Evolutionary conservation across 2,329 filamentous ascomycete genomes (phyloP).

Genomic region (Eutypella sp.): DNA sequence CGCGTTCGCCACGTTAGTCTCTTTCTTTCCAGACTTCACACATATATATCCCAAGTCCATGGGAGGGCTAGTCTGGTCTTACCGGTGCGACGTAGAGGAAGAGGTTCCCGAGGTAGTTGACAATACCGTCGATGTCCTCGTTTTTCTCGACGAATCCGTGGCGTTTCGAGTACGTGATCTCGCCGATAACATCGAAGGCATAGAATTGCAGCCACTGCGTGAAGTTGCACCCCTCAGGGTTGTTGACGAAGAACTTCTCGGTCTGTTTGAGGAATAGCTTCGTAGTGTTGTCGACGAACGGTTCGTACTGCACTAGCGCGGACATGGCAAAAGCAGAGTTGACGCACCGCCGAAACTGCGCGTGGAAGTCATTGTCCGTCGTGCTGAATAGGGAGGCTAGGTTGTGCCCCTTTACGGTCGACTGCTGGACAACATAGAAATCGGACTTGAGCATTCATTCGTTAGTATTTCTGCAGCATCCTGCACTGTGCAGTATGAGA

Average conservation of each 20-base stretch:
- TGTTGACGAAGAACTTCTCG: slow-evolving; percentile 46
- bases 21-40: neutral
- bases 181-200: slow-evolving; percentile 76
- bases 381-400: slow-evolving; percentile 74
- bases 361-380: slow-evolving; percentile 69
- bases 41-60: neutral
- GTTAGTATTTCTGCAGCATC: neutral
- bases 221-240: slow-evolving; percentile 52
- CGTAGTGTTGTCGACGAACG: slow-evolving; percentile 71
- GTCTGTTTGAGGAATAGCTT: slow-evolving; percentile 64
- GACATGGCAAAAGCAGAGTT: slow-evolving; percentile 76
- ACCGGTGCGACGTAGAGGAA: slow-evolving; percentile 70
- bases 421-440: slow-evolving; percentile 76
- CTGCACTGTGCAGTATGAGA: neutral
- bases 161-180: slow-evolving; percentile 70
- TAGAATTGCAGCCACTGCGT: slow-evolving; percentile 73
- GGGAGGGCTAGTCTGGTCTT: slow-evolving; percentile 24
- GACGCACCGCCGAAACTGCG: slow-evolving; percentile 68
- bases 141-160: slow-evolving; percentile 72
- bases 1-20: neutral
- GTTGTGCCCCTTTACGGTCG: slow-evolving; percentile 61
- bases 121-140: slow-evolving; percentile 70
- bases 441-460: slow-evolving; percentile 53
- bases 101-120: slow-evolving; percentile 57
- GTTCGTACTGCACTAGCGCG: slow-evolving; percentile 71